These are phyloP conservation scores for Acer negundo DNA, from an alignment of 345 rosid species.

Conservation along the genomic window DNA sequence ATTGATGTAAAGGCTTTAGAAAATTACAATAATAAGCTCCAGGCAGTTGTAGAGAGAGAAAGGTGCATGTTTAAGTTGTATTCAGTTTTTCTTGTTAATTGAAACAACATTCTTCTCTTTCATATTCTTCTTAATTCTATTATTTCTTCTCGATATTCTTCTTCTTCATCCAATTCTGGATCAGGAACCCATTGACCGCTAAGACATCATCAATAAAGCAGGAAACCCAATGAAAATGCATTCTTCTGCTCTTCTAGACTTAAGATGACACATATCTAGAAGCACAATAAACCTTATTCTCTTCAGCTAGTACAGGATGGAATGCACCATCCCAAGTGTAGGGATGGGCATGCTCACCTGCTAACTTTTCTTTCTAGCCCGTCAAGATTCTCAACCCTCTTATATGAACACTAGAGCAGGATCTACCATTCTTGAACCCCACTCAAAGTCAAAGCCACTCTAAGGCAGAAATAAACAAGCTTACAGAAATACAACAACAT, in stretches of 20 bases:
- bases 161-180: too few relatives aligned
- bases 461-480: too few relatives aligned
- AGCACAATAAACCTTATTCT: conserved; percentile 2
- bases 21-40: not conserved
- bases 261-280: not conserved
- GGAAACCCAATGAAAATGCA: not conserved
- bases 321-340: not conserved
- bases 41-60: too few relatives aligned
- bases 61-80: too few relatives aligned
- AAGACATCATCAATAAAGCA: not conserved
- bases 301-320: not conserved
- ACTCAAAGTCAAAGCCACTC: too few relatives aligned
- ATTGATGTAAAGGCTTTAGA: too few relatives aligned
- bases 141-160: too few relatives aligned
- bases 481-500: too few relatives aligned
- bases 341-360: conserved; percentile 2
- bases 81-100: too few relatives aligned
- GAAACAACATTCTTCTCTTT: too few relatives aligned
- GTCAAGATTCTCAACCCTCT: not conserved
- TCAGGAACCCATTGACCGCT: not conserved
- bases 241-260: not conserved
- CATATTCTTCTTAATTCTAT: too few relatives aligned
- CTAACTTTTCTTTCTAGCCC: not conserved
- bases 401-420: not conserved
- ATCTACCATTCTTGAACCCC: not conserved